phyloP scores from a whole-genome alignment of 306 rosid genomes.

The Abrus pulchellus region DNA sequence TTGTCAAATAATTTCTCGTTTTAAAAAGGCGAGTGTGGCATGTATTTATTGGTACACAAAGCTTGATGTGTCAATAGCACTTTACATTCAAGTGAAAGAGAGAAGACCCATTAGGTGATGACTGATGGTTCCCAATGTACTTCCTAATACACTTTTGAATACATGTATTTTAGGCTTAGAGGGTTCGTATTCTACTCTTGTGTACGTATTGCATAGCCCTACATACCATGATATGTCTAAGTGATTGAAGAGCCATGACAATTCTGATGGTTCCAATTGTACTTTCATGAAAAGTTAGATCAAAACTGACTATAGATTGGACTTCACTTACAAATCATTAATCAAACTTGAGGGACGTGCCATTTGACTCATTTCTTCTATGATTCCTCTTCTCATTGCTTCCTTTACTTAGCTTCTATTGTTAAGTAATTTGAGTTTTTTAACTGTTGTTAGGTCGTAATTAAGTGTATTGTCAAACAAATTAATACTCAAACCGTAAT shows the following conservation, averaged over 20 bases:
- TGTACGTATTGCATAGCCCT: neutral
- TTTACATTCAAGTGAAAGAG: neutral
- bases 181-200: slow-evolving; percentile 21
- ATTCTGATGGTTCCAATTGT: slow-evolving; percentile 32
- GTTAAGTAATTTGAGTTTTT: neutral
- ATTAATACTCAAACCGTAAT: neutral
- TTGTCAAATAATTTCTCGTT: no score
- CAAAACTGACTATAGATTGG: slow-evolving; percentile 30
- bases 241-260: slow-evolving; percentile 18
- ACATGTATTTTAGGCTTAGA: slow-evolving; percentile 10
- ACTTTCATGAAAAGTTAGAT: slow-evolving; percentile 12
- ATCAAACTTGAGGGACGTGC: slow-evolving; percentile 16
- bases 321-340: slow-evolving; percentile 12
- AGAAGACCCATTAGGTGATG: neutral
- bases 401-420: no score
- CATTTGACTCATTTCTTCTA: slow-evolving; percentile 11
- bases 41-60: no score
- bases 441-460: neutral
- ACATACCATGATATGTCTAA: slow-evolving; percentile 20
- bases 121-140: slow-evolving; percentile 20
- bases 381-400: neutral
- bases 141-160: neutral
- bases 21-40: neutral
- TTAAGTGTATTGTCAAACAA: neutral
- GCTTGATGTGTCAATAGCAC: no score